Evolutionary conservation across 2,329 filamentous ascomycete species (phyloP), one percentile per base, ranked within the genome.

Genomic region (Colletotrichum trifolii): DNA sequence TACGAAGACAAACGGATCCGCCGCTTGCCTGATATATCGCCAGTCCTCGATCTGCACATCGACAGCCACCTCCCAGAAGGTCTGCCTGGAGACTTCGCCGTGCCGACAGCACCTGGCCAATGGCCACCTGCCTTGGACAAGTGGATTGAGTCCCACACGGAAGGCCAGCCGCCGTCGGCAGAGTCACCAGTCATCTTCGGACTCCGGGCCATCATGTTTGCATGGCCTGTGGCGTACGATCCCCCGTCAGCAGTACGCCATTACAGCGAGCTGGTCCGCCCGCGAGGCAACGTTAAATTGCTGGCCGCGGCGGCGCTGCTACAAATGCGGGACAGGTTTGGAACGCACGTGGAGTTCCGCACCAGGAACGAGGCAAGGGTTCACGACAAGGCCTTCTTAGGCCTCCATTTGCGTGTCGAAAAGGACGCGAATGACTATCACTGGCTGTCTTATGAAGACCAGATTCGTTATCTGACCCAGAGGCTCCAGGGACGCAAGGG

Each of bases 181-280:
- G 42, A 15, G 1, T 12, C 42, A 8, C 42, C 42, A 7, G 42
- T 43, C 13, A 15, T 15, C 42, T 43, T 43, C 6, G 8, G 13
- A 2, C 42, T 43, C 13, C 13, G 42, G 11, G 42, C 42, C 42
- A 48, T 48, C 46, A 48, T 48, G 46, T 48, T 48, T 25, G 11
- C 12, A 15, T 48, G 46, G 46, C 46, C 46, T 10, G 34, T 25
- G 3, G 6, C 25, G n/a, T 34, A 48, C 25, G 46, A 48, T 25
- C 46, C 46, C 8, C 46, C 46, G 15, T 15, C 46, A 11, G n/a
- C 34, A 6, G 46, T 48, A 12, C 46, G 46, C 8, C 46, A 48
- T 25, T 48, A 34, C 46, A 48, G 46, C 46, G 46, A 48, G 25
- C 46, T 48, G 15, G 46, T 48, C 46, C 46, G 46, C 46, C 46